phyloP scores from a whole-genome alignment of 306 rosid species.

The Trifolium subterraneum region DNA sequence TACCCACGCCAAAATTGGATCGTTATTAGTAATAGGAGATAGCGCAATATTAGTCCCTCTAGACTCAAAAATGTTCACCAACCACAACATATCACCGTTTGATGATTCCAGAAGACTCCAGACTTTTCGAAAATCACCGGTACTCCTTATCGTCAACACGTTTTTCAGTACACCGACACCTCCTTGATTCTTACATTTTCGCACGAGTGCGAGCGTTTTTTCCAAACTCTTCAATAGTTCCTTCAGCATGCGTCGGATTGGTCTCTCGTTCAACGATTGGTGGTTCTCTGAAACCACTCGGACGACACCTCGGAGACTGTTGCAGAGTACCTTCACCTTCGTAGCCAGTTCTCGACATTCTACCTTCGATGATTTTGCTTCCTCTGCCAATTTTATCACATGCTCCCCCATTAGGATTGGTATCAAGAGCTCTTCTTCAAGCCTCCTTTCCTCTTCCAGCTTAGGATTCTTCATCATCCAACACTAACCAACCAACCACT shows the following conservation, averaged over 20 bases:
- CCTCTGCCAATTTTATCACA: conserved; percentile 68
- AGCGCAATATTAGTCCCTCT: conserved; percentile 62
- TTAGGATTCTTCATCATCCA: conserved; percentile 45
- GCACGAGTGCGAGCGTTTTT: conserved; percentile 59
- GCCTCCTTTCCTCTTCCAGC: conserved; percentile 50
- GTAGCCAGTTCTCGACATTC: conserved; percentile 65
- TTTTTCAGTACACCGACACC: conserved; percentile 82
- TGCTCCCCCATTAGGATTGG: conserved; percentile 73
- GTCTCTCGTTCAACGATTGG: conserved; percentile 69
- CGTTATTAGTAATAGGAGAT: conserved; percentile 80
- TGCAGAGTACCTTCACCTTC: conserved; percentile 65
- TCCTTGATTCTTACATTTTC: conserved; percentile 63
- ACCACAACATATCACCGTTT: conserved; percentile 79
- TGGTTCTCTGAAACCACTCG: conserved; percentile 53
- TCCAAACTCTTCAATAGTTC: conserved; percentile 70
- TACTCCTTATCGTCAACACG: conserved; percentile 68
- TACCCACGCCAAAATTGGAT: conserved; percentile 84
- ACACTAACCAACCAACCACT: not conserved
- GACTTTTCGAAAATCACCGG: conserved; percentile 71
- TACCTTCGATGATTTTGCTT: conserved; percentile 63
- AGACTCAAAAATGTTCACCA: conserved; percentile 64
- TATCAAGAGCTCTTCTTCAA: conserved; percentile 63
- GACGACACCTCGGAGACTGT: conserved; percentile 67
- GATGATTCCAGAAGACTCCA: conserved; percentile 68
- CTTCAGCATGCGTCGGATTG: conserved; percentile 69